Base-by-base conservation (phyloP, 148 eudicot species). In the Camellia sinensis region DNA sequence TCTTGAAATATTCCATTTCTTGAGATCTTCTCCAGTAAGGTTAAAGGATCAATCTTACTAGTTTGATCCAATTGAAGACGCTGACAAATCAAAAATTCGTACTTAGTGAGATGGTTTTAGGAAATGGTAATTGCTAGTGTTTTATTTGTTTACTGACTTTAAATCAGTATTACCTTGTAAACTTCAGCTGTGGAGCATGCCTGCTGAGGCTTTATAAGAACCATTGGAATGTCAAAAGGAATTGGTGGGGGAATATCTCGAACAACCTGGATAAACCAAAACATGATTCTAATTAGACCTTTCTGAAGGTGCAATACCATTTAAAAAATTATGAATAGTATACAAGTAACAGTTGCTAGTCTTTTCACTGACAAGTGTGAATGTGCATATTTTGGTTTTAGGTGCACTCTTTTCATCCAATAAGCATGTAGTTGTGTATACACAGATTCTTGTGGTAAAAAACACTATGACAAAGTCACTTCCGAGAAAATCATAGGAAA, bases 181-280 rank as follows among this genome's bases (percentile, higher is more conserved):
- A 95, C 99, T 87, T 92, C 93, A 76, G 90, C 99, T 13, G 99
- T 95, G 78, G 97, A 84, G 78, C 99, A 95, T 61, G 93, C 99
- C 86, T 95, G 81, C 91, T 67, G 92, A 62, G 99, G 99, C 84
- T 95, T 95, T 81, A 95, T 92, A 53, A 95, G 94, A 82, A 95
- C 95, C 97, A 95, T 92, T 41, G 99, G 97, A 61, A 89, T 81
- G 68, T 89, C 89, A 76, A 87, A 83, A 73, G 97, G 91, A 74
- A 92, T 82, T 9, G 97, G 93, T 59, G 93, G 78, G 40, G 94
- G 89, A 76, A 95, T 81, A 91, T 95, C 91, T 81, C 87, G 76
- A 80, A 95, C 97, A 71, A 84, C 84, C 98, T 95, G 83, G 8
- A 73, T 41, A 84, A 62, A 77, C n/a, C 46, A 78, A 62, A 79